Percentiles rank a stretch among this genome's conserved stretches.
These are phyloP conservation scores for Paspalum vaginatum DNA, from an alignment of 176 grass and related monocot species.

Conservation along the genomic window DNA sequence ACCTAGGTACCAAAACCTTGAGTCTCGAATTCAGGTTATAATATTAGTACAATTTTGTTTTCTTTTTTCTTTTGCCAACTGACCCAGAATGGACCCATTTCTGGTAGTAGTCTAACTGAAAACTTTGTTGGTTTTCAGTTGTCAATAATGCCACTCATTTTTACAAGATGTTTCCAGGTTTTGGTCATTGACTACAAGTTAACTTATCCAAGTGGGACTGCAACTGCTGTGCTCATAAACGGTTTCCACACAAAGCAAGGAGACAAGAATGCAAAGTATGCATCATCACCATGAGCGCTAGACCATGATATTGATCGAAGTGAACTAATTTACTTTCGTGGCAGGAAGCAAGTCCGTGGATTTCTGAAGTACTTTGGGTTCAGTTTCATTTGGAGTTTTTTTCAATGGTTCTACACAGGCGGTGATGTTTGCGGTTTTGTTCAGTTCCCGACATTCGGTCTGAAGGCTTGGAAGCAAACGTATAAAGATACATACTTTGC, in stretches of 20 bases:
- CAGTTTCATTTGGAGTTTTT: constrained; percentile 86
- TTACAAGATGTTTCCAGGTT: constrained; percentile 54
- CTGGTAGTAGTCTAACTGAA: too few relatives aligned
- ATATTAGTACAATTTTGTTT: too few relatives aligned
- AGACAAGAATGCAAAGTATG: constrained; percentile 82
- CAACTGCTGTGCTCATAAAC: constrained; percentile 91
- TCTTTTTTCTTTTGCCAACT: too few relatives aligned
- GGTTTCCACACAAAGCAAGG: constrained; percentile 76
- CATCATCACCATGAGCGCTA: not conserved
- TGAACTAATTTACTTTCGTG: constrained; percentile 11
- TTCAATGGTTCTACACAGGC: constrained; percentile 94
- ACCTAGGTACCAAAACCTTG: not conserved
- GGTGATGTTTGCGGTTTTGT: constrained; percentile 81
- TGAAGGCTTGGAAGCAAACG: constrained; percentile 92
- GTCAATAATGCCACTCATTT: constrained; percentile 11
- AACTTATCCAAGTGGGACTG: constrained; percentile 87
- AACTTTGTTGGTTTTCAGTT: not conserved
- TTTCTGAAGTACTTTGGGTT: constrained; percentile 75
- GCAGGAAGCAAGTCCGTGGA: constrained; percentile 77
- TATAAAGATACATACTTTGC: constrained; percentile 46
- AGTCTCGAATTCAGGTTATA: too few relatives aligned
- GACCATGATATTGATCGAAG: not conserved
- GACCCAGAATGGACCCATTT: too few relatives aligned
- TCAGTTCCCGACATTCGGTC: constrained; percentile 89
- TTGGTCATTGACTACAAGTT: constrained; percentile 91